These are phyloP conservation scores for Penicillium sclerotiorum DNA, from an alignment of 2,329 filamentous ascomycete species.

Conservation along the genomic window DNA sequence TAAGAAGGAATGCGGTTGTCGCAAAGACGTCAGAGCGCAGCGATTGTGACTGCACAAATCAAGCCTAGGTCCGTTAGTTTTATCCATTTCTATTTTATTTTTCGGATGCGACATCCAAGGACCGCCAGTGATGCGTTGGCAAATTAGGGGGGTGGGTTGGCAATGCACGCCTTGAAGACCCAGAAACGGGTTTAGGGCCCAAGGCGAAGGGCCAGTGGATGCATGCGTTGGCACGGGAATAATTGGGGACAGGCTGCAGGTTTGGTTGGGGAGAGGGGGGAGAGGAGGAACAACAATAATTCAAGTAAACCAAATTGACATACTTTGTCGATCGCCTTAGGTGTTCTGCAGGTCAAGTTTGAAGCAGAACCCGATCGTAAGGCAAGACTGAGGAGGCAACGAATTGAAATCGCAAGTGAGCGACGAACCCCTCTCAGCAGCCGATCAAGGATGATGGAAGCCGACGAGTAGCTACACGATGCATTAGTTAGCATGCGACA, in stretches of 20 bases:
- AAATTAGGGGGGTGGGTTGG: conserved; percentile 19
- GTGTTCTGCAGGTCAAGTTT: conserved; percentile 29
- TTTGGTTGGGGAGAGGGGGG: conserved; percentile 1
- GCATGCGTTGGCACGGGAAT: conserved; percentile 44
- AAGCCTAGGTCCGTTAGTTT: conserved; percentile 21
- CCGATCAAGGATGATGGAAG: too few relatives aligned
- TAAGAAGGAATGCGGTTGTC: conserved; percentile 21
- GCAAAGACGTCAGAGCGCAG: conserved; percentile 32
- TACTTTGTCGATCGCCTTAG: conserved; percentile 40
- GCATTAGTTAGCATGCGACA: too few relatives aligned
- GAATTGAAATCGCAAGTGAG: too few relatives aligned
- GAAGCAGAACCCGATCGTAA: conserved; percentile 20
- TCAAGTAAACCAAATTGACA: too few relatives aligned
- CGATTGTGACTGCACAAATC: conserved; percentile 24
- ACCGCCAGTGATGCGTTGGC: conserved; percentile 31
- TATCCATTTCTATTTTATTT: conserved; percentile 2
- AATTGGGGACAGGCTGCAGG: conserved; percentile 33
- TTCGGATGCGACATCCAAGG: not conserved
- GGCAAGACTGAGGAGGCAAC: conserved; percentile 9
- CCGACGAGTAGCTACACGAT: too few relatives aligned
- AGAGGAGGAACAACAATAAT: too few relatives aligned
- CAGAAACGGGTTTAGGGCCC: conserved; percentile 32
- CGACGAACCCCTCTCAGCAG: too few relatives aligned
- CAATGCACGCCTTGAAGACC: conserved; percentile 17
- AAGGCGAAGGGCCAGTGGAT: conserved; percentile 24